A percentile compares a stretch with the other conserved stretches of the same genome.
Evolutionary conservation across 352 stramenopile species (phyloP).

Genomic region (Phytophthora melonis): DNA sequence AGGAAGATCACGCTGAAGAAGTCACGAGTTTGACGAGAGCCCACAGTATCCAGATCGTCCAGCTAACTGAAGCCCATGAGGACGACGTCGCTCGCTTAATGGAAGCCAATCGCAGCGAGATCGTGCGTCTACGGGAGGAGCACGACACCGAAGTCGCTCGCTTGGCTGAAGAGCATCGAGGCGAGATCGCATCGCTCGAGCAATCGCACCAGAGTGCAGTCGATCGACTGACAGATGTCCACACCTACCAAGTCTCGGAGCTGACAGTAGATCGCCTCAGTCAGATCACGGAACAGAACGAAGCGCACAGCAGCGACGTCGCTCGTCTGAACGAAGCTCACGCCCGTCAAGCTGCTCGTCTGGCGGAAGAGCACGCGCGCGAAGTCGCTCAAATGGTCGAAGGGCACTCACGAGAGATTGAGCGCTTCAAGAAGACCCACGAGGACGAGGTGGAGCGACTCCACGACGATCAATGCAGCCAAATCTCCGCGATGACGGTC

Average conservation of each 20-base stretch:
- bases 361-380: not conserved
- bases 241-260: not conserved
- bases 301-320: not conserved
- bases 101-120: not conserved
- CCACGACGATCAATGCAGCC: not conserved
- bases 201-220: not conserved
- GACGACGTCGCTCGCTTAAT: not conserved
- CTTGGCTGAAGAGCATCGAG: not conserved
- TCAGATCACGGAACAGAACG: not conserved
- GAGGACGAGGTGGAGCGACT: not conserved
- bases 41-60: slow-evolving; percentile 4
- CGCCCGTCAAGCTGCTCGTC: not conserved
- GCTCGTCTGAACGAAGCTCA: not conserved
- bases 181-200: slow-evolving; percentile 4
- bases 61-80: not conserved
- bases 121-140: not conserved
- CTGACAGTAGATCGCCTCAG: slow-evolving; percentile 2
- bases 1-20: slow-evolving; percentile 1
- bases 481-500: not conserved
- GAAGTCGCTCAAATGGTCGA: not conserved
- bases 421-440: not conserved
- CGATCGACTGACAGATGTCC: not conserved
- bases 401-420: not conserved
- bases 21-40: not conserved
- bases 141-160: not conserved